phyloP scores from a whole-genome alignment of 2,329 filamentous ascomycete species.

The Taxawa tesnikishii region DNA sequence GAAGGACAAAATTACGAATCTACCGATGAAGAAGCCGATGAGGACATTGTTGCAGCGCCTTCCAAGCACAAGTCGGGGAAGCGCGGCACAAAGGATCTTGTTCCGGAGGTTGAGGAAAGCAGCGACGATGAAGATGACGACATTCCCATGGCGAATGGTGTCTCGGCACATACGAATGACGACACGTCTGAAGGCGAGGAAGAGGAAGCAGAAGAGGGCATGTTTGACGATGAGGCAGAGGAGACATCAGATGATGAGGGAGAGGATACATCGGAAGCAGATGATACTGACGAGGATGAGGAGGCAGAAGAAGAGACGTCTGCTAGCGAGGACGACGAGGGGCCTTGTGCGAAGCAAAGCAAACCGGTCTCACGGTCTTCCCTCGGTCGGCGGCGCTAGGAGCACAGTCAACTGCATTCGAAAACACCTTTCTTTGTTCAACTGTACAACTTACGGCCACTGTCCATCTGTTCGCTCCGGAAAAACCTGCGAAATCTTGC shows the following conservation, averaged over 20 bases:
- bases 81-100: constrained; percentile 14
- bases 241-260: constrained; percentile 33
- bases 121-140: constrained; percentile 9
- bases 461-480: too few species aligned
- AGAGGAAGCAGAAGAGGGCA: constrained; percentile 19
- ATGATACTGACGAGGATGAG: constrained; percentile 27
- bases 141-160: constrained; percentile 9
- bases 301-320: constrained; percentile 13
- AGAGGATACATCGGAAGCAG: constrained; percentile 34
- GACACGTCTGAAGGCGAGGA: constrained; percentile 12
- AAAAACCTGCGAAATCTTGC: constrained; percentile 1
- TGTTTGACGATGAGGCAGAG: constrained; percentile 41
- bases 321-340: constrained; percentile 7
- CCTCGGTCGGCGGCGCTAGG: constrained; percentile 14
- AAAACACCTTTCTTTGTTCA: too few species aligned
- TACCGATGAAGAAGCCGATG: constrained; percentile 40
- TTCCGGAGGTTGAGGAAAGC: constrained; percentile 15
- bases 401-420: constrained; percentile 6
- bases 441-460: too few species aligned
- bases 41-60: constrained; percentile 32
- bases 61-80: constrained; percentile 1
- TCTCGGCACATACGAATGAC: constrained; percentile 8
- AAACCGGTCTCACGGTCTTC: constrained; percentile 8
- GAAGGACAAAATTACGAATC: constrained; percentile 61
- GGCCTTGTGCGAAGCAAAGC: constrained; percentile 9